These are phyloP conservation scores for Aspergillus homomorphus DNA, from an alignment of 495 filamentous ascomycete genomes.

Conservation along the genomic window DNA sequence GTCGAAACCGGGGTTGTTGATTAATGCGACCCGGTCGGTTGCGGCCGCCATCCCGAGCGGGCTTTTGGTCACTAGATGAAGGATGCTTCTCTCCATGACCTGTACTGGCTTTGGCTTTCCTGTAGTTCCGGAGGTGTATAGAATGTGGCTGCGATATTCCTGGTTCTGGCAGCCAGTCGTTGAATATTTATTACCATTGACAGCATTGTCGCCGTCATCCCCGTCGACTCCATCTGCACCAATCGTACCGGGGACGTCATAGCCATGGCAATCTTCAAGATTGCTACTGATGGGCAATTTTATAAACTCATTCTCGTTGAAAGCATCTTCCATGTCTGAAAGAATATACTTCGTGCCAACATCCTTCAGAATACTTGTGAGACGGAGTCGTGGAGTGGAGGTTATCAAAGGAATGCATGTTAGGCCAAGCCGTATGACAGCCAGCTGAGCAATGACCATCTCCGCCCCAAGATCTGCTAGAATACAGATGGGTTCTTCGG, in stretches of 20 bases:
- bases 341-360: slow-evolving; percentile 6
- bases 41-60: neutral
- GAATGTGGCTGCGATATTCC: slow-evolving; percentile 10
- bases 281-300: neutral
- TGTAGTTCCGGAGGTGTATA: slow-evolving; percentile 11
- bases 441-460: slow-evolving; percentile 8
- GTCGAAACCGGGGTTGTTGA: slow-evolving; percentile 15
- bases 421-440: slow-evolving; percentile 9
- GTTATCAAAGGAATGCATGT: slow-evolving; percentile 9
- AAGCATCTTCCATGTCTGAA: neutral
- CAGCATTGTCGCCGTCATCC: neutral
- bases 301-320: neutral
- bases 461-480: neutral
- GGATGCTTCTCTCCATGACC: slow-evolving; percentile 9
- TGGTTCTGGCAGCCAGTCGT: neutral
- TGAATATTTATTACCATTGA: neutral
- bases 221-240: neutral
- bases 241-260: neutral
- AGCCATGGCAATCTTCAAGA: no score
- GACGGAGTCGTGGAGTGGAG: slow-evolving; percentile 3
- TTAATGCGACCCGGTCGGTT: slow-evolving; percentile 4
- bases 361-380: slow-evolving; percentile 1
- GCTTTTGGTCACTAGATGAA: slow-evolving; percentile 3
- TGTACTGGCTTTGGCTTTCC: slow-evolving; percentile 13
- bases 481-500: slow-evolving; percentile 9